Conservation (phyloP, 495 filamentous ascomycete species). For the Penicillium pulvis region DNA sequence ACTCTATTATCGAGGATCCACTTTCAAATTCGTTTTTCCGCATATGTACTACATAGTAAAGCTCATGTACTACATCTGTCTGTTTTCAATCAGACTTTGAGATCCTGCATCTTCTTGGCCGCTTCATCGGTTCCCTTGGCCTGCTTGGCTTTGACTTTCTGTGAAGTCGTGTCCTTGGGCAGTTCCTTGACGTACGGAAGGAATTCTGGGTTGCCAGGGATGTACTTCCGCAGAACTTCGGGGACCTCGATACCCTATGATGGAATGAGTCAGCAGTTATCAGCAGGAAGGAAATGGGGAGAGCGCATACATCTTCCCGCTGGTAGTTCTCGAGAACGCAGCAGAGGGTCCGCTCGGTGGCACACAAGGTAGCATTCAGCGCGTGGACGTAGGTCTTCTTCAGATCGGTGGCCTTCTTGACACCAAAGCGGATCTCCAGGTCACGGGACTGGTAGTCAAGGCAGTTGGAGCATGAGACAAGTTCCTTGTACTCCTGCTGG, state of each 20-base stretch:
- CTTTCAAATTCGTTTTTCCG: neutral
- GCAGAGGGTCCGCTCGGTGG: conserved; percentile 91
- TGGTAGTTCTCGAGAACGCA: conserved; percentile 97
- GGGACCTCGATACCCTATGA: conserved; percentile 79
- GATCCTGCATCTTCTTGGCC: conserved; percentile 42
- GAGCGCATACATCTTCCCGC: conserved; percentile 68
- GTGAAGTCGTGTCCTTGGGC: conserved; percentile 70
- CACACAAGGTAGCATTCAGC: conserved; percentile 88
- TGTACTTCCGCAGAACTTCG: conserved; percentile 85
- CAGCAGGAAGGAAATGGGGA: neutral
- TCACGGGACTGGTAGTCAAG: conserved; percentile 92
- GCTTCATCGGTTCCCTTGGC: conserved; percentile 33
- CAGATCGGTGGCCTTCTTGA: conserved; percentile 73
- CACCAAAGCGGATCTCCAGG: conserved; percentile 81
- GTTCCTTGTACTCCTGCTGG: conserved; percentile 95
- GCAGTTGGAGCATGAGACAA: conserved; percentile 95
- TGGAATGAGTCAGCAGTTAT: neutral
- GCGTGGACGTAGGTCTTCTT: conserved; percentile 95
- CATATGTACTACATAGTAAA: neutral
- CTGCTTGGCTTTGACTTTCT: conserved; percentile 54
- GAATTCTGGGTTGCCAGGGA: conserved; percentile 86
- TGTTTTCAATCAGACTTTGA: conserved; percentile 33
- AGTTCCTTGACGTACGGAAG: conserved; percentile 84
- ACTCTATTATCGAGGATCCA: neutral
- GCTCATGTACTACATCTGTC: neutral